These are phyloP conservation scores for Naganishia sp. DNA, from an alignment of 1,284 basidiomycete species.

Conservation along the genomic window DNA sequence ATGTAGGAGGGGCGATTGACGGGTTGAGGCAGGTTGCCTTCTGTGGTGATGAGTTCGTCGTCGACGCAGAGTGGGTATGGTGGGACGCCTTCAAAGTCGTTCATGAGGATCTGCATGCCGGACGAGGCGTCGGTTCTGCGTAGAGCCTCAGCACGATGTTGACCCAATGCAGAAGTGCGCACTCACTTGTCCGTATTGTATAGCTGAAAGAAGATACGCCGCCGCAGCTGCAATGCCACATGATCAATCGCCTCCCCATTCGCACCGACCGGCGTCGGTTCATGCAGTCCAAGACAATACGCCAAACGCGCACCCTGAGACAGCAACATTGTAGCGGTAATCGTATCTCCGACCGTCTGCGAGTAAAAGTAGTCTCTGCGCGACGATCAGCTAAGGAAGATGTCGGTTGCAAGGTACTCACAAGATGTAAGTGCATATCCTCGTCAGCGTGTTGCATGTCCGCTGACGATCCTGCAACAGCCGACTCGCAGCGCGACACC, in stretches of 20 bases:
- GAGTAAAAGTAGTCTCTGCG: slow-evolving; percentile 52
- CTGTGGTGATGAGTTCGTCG: slow-evolving; percentile 53
- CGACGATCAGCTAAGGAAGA: not conserved
- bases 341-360: slow-evolving; percentile 47
- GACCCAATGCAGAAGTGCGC: not conserved
- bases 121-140: slow-evolving; percentile 50
- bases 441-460: slow-evolving; percentile 47
- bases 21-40: slow-evolving; percentile 53
- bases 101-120: slow-evolving; percentile 52
- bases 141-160: not conserved
- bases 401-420: slow-evolving; percentile 33
- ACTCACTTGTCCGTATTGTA: slow-evolving; percentile 52
- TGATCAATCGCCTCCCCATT: slow-evolving; percentile 40
- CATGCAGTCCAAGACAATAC: slow-evolving; percentile 50
- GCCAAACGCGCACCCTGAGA: slow-evolving; percentile 52
- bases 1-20: slow-evolving; percentile 44
- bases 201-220: slow-evolving; percentile 52
- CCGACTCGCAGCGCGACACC: slow-evolving; percentile 50
- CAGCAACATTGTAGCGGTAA: slow-evolving; percentile 48
- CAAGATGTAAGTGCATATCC: slow-evolving; percentile 52
- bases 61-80: slow-evolving; percentile 49
- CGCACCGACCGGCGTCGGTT: slow-evolving; percentile 45
- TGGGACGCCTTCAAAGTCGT: slow-evolving; percentile 52
- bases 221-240: slow-evolving; percentile 49
- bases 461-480: slow-evolving; percentile 46